A percentile compares a stretch with the other conserved stretches of the same genome.
These are phyloP conservation scores for Oenanthe javanica DNA, from an alignment of 140 eudicot species.

Conservation along the genomic window DNA sequence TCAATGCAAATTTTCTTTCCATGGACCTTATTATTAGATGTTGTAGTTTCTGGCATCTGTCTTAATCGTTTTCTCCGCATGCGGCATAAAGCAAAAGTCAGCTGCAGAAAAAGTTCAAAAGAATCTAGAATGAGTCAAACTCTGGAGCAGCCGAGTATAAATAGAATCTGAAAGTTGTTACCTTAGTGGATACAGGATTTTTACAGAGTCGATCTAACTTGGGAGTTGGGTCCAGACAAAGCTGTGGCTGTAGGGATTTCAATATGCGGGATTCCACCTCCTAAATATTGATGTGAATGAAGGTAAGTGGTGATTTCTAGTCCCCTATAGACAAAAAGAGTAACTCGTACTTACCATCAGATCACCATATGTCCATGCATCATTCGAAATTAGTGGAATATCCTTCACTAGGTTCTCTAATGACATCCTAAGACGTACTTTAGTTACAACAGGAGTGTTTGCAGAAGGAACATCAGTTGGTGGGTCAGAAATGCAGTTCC, in stretches of 20 bases:
- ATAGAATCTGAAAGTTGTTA: constrained; percentile 18
- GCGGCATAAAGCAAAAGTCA: constrained; percentile 44
- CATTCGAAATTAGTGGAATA: constrained; percentile 67
- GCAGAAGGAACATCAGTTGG: constrained; percentile 40
- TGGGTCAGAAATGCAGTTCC: constrained; percentile 49
- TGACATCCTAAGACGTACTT: constrained; percentile 75
- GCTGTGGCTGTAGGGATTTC: constrained; percentile 75
- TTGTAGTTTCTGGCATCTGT: constrained; percentile 43
- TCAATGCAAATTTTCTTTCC: constrained; percentile 67
- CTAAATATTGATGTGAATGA: constrained; percentile 28
- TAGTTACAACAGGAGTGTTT: constrained; percentile 36
- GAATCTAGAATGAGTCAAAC: constrained; percentile 5
- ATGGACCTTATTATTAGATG: constrained; percentile 35
- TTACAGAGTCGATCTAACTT: constrained; percentile 57
- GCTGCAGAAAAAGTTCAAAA: constrained; percentile 31
- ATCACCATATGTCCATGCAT: constrained; percentile 95
- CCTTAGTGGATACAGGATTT: constrained; percentile 43
- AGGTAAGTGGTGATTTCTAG: constrained; percentile 4
- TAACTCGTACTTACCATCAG: constrained; percentile 59
- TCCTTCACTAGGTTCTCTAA: constrained; percentile 90
- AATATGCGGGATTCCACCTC: constrained; percentile 88
- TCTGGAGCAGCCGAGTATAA: constrained; percentile 1
- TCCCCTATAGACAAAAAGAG: background rate
- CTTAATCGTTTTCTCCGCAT: constrained; percentile 62
- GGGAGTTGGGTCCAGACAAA: constrained; percentile 71